phyloP scores from a whole-genome alignment of 2,329 filamentous ascomycete genomes.

The Aureobasidium namibiae region DNA sequence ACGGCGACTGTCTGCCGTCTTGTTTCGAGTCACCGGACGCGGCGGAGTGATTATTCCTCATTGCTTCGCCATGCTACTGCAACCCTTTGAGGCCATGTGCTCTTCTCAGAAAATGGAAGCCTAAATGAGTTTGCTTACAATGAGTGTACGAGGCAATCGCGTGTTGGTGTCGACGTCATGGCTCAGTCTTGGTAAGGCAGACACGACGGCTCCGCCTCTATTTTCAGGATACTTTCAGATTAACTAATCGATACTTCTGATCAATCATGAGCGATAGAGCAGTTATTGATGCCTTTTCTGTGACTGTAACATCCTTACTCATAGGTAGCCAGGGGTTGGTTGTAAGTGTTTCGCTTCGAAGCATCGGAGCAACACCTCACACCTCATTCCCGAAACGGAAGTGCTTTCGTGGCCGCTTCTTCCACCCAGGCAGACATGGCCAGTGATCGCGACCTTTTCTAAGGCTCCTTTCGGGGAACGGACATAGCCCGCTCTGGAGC shows the following conservation, averaged over 20 bases:
- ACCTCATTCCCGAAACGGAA: slow-evolving; percentile 8
- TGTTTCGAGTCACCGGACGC: slow-evolving; percentile 5
- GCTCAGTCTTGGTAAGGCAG: slow-evolving; percentile 11
- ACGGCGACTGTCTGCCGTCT: neutral
- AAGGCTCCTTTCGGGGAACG: neutral
- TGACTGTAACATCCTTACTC: neutral
- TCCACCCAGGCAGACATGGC: slow-evolving; percentile 11
- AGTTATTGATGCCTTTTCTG: neutral
- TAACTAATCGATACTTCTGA: neutral
- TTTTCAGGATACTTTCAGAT: neutral
- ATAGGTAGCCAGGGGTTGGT: neutral
- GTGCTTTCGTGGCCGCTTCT: neutral
- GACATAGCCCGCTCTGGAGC: neutral
- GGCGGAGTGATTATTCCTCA: neutral
- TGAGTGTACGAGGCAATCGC: neutral
- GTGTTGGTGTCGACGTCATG: slow-evolving; percentile 9
- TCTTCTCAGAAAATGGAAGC: slow-evolving; percentile 7
- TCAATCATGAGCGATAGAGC: neutral
- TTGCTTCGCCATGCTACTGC: neutral
- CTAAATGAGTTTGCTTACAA: slow-evolving; percentile 2
- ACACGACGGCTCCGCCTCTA: slow-evolving; percentile 4
- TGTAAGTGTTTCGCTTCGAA: neutral
- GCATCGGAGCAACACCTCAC: neutral
- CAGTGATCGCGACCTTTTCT: neutral
- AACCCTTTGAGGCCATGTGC: neutral